Evolutionary conservation across 768 basidiomycete species (phyloP).

Genomic region (Naematelia aurantialba): DNA sequence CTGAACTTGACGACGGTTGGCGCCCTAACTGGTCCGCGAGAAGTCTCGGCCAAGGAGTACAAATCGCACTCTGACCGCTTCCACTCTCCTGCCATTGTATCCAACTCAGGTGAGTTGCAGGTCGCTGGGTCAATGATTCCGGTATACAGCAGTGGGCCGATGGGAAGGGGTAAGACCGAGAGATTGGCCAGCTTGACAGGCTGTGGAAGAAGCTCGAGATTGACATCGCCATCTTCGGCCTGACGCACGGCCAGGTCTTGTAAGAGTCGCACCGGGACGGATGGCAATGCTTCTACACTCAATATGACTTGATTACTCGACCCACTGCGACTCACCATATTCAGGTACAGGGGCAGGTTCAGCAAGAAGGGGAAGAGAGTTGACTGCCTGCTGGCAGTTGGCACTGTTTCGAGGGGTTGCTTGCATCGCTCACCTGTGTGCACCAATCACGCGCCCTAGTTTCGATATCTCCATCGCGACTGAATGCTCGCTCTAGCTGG

Average conservation of each 20-base stretch:
- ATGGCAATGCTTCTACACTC: slow-evolving; percentile 15
- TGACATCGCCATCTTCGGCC: background rate
- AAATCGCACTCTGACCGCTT: background rate
- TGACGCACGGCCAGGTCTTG: slow-evolving; percentile 27
- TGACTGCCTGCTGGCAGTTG: background rate
- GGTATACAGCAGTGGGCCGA: slow-evolving; percentile 6
- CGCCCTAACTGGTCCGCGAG: background rate
- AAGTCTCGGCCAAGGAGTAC: background rate
- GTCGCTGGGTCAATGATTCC: slow-evolving; percentile 6
- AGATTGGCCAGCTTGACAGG: slow-evolving; percentile 14
- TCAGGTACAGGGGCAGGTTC: background rate
- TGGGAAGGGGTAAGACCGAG: slow-evolving; percentile 19
- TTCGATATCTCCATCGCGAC: background rate
- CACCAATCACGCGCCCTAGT: background rate
- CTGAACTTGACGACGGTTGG: background rate
- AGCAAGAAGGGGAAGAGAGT: background rate
- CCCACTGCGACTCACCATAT: background rate
- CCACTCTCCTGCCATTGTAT: background rate
- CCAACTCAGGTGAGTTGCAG: background rate
- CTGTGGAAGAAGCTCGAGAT: slow-evolving; percentile 7
- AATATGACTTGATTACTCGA: background rate
- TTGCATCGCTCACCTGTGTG: background rate
- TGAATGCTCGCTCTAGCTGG: background rate
- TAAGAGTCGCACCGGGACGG: slow-evolving; percentile 18
- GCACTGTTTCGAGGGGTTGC: background rate